These are phyloP conservation scores for Kodamaea sp. DNA, from an alignment of 1,139 yeast species.

Conservation along the genomic window DNA sequence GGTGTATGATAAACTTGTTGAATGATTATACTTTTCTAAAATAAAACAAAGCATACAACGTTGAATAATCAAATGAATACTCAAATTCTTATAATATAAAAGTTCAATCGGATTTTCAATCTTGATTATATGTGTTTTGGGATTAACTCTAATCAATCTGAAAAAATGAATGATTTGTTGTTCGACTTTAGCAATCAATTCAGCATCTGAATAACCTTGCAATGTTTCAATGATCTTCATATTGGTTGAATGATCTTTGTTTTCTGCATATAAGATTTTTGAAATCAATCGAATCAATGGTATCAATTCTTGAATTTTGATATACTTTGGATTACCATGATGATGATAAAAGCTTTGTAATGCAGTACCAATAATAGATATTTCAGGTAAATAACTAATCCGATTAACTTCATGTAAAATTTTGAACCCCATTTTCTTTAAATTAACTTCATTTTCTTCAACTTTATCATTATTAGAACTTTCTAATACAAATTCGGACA, in stretches of 20 bases:
- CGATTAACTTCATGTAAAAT: slow-evolving; percentile 40
- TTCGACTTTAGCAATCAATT: slow-evolving; percentile 22
- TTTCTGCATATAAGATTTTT: slow-evolving; percentile 22
- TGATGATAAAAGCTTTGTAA: slow-evolving; percentile 33
- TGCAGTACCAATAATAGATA: slow-evolving; percentile 39
- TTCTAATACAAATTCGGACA: slow-evolving; percentile 23
- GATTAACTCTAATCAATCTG: slow-evolving; percentile 32
- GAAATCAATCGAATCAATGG: slow-evolving; percentile 28
- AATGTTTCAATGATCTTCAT: slow-evolving; percentile 16
- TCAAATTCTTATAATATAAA: slow-evolving; percentile 42
- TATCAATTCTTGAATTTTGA: slow-evolving; percentile 23
- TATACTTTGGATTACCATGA: slow-evolving; percentile 12
- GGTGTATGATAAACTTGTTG: slow-evolving; percentile 17
- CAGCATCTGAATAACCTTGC: slow-evolving; percentile 12
- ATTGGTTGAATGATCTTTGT: slow-evolving; percentile 20
- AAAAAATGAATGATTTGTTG: slow-evolving; percentile 33
- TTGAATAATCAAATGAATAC: slow-evolving; percentile 40
- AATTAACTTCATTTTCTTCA: slow-evolving; percentile 22
- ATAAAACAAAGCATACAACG: slow-evolving; percentile 36
- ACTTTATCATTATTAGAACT: slow-evolving; percentile 11
- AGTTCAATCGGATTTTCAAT: slow-evolving; percentile 40
- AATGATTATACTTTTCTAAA: slow-evolving; percentile 16
- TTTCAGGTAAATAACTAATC: slow-evolving; percentile 35
- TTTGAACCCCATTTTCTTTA: slow-evolving; percentile 43
- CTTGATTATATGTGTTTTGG: slow-evolving; percentile 23